These are phyloP conservation scores for Penicillium oxalicum DNA, from an alignment of 2,329 filamentous ascomycete genomes.

Conservation along the genomic window DNA sequence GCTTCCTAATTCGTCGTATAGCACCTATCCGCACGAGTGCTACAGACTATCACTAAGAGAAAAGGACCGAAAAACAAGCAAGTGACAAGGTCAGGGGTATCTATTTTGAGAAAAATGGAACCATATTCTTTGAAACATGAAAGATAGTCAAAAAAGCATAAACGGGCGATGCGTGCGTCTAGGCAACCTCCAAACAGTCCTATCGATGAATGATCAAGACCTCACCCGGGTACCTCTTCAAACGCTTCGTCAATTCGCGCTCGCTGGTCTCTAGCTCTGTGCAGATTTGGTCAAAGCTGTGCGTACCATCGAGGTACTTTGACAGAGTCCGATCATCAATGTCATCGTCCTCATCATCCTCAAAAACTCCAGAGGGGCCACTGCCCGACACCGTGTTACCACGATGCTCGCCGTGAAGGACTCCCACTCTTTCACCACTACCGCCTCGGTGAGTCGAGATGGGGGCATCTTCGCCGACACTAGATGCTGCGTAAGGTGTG, in stretches of 20 bases:
- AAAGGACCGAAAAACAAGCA: too few relatives aligned
- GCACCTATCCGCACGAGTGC: too few relatives aligned
- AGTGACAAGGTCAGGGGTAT: too few relatives aligned
- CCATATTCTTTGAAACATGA: too few relatives aligned
- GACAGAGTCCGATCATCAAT: conserved; percentile 35
- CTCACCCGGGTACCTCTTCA: conserved; percentile 41
- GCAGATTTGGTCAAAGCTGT: conserved; percentile 48
- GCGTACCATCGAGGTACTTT: conserved; percentile 44
- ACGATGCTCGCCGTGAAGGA: conserved; percentile 25
- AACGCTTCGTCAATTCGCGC: conserved; percentile 38
- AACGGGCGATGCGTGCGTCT: too few relatives aligned
- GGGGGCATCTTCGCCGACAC: conserved; percentile 17
- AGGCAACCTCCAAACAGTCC: conserved; percentile 4
- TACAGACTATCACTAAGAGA: too few relatives aligned
- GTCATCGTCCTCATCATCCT: conserved; percentile 30
- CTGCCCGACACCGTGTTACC: conserved; percentile 9
- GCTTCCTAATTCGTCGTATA: too few relatives aligned
- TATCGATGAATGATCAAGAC: conserved; percentile 44
- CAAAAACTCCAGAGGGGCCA: conserved; percentile 16
- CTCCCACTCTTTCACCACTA: conserved; percentile 20
- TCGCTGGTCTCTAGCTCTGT: conserved; percentile 46
- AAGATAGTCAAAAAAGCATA: too few relatives aligned
- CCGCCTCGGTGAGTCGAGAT: conserved; percentile 13
- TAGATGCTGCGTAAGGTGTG: conserved; percentile 25
- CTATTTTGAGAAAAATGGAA: too few relatives aligned